Base-by-base conservation (phyloP, 2,329 filamentous ascomycete genomes). In the Metarhizium sp. region DNA sequence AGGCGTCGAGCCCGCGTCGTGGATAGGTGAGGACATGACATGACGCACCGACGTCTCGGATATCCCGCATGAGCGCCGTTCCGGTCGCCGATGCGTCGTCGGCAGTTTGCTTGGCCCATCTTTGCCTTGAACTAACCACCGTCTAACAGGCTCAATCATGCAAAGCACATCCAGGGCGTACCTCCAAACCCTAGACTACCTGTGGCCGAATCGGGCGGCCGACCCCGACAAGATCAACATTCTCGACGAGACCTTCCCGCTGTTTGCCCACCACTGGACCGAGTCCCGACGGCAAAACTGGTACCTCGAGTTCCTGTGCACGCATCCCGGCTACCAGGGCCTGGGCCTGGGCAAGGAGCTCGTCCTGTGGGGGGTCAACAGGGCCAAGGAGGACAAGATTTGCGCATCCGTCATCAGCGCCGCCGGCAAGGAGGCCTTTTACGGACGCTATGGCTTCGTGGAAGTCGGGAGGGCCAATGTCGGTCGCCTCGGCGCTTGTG, bases 301-400 rank as follows among this genome's bases (percentile, higher is more conserved):
- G 70, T 72, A 69, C 51, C 65, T 77, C 3, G 66, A 71, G 4
- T 53, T 66, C 2, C 59, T 74, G 7, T 67, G 64, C n/a, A 65
- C 74, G 1, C 67, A 71, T 49, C 75, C 74, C 0, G 65, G 67
- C 5, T 67, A 66, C 32, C 73, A 76, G 49, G 65, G 70, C 4
- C 60, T 60, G 43, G 70, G 67, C 2, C 54, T 71, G 11, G 75
- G 73, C 1, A 64, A 63, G 5, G 59, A 59, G 29, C 65, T 78
- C 7, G 73, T 75, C 11, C 54, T 62, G 29, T 75, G 72, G 73
- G 75, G 75, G 0, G 58, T 77, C 0, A 61, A 70, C 1, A 60
- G 64, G 40, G 71, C 73, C 0, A 59, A 66, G 48, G 54, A 62
- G 13, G 73, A 75, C 11, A 64, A 63, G 0, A 58, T 75, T n/a